Base-by-base conservation (phyloP, 148 eudicot genomes). In the Rhododendron simsii region DNA sequence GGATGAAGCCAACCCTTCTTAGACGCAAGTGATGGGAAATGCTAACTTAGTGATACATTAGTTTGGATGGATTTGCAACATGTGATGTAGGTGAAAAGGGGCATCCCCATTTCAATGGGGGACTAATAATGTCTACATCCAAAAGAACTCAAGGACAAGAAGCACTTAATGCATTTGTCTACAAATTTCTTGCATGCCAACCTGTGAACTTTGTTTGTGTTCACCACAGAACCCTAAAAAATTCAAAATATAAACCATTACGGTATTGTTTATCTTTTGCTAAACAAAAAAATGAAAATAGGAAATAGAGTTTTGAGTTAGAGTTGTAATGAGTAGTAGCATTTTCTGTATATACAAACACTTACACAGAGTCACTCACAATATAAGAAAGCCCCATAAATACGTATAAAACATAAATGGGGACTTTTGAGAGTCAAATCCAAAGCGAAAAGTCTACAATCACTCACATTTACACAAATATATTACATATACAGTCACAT, bases 111-210 rank as follows among this genome's bases (percentile, higher is more conserved):
- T 41, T 50, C 47, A 18, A 78, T 16, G 26, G 51, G 53, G 15
- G 18, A 28, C 45, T 41, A 41, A 41, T n/a, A 37, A 28, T 47
- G 85, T 69, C 79, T 33, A 45, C 44, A 8, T 83, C 85, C 12
- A 8, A 47, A 3, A 47, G 85, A 67, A 48, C 61, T 28, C 14
- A 83, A 83, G 74, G 85, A 83, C 85, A 83, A 83, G 41, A 26
- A 3, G 28, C 63, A 69, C 61, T 83, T 57, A 83, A 83, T 83
- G 85, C 63, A 48, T 16, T 83, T 71, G 85, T 26, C 85, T 10
- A 30, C 74, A 14, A 82, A 82, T 82, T 21, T 61, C 84, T n/a
- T 82, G 7, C 39, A 71, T 9, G 85, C 28, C 85, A 83, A 48
- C 79, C 65, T 80, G 79, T 75, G 47, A 75, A 75, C 76, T 75